Base-by-base conservation (phyloP, 129 eudicot species). In the Sambucus nigra region DNA sequence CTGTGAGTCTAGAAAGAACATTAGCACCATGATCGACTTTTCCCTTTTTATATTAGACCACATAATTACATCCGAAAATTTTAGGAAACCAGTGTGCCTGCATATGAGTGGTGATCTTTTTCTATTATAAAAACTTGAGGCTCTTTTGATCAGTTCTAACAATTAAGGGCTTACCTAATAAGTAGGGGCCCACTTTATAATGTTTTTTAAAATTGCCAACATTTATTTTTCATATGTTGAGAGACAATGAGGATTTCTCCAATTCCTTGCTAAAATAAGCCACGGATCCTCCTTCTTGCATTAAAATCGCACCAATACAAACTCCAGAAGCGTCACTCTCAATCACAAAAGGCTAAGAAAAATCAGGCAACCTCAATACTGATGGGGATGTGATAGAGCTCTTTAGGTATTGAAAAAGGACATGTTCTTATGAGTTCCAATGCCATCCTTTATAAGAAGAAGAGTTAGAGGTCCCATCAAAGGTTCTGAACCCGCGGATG, bases 181-280 rank as follows among this genome's bases (percentile, higher is more conserved):
- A 23, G 20, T 62, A 62, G 9, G 27, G 35, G 0, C 46, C 68
- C 58, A 49, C 7, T 62, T 51, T 20, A 14, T 9, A 10, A 62
- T 42, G 0, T 7, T 59, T 12, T 14, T 9, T 1, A 62, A 22
- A 2, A 62, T 0, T 1, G 38, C 68, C 17, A 50, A 13, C 25
- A 62, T 12, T 22, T 62, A 47, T 10, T 25, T 28, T 25, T 48
- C 57, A 61, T 61, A 61, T 0, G 40, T 47, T 47, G 7, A n/a
- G 7, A 1, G 23, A 8, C 31, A 5, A 26, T 3, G 11, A 9
- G 2, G 11, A 17, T 1, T 7, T 25, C 2, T 17, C 20, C 0
- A 51, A n/a, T 2, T 49, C 59, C n/a, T 62, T 33, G 47, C 68
- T 62, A 3, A 33, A 31, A 16, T 20, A 35, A 1, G 68, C 59